Base-by-base conservation (phyloP, 2,329 filamentous ascomycete species). In the Fusarium tuaranense region DNA sequence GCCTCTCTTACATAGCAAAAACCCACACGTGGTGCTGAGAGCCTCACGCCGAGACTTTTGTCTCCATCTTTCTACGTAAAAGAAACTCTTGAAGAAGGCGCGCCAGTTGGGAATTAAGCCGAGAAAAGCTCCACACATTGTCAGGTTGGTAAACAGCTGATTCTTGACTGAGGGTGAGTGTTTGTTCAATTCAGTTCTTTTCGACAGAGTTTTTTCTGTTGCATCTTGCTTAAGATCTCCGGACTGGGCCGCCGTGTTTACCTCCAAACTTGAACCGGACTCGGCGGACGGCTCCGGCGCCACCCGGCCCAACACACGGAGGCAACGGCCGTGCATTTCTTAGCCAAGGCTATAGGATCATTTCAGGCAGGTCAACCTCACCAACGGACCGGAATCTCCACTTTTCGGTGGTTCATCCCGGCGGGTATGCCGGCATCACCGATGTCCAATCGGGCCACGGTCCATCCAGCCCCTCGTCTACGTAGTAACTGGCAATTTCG, bases 21-120 rank as follows among this genome's bases (percentile, higher is more conserved):
- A 32, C 30, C 30, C 30, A 32, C 30, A 32, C 30, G 30, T 32
- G 30, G 30, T 32, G 30, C 30, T 32, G 30, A 64, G 53, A 61
- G 39, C 46, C 48, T 63, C 25, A 71, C 58, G 73, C 73, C 74
- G 58, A 75, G 73, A 58, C 34, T 67, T 63, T 70, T 60, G 66
- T 55, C 69, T 74, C 73, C 73, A 75, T 75, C 63, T 65, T 72
- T 71, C 67, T 75, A 76, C 73, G 73, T 76, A 76, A 76, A 74
- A 76, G 71, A 76, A 76, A 76, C 55, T 46, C 57, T 57, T 67
- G 5, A 32, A n/a, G 14, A 65, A 34, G 38, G 5, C 34, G 20
- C 12, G 20, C 60, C 69, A 73, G 63, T 65, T 64, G 63, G 25
- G 41, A 51, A 68, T 60, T 48, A 22, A 18, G 30, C 62, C 62